Conservation (phyloP, 2,329 filamentous ascomycete species). For the Cucurbitaria berberidis region DNA sequence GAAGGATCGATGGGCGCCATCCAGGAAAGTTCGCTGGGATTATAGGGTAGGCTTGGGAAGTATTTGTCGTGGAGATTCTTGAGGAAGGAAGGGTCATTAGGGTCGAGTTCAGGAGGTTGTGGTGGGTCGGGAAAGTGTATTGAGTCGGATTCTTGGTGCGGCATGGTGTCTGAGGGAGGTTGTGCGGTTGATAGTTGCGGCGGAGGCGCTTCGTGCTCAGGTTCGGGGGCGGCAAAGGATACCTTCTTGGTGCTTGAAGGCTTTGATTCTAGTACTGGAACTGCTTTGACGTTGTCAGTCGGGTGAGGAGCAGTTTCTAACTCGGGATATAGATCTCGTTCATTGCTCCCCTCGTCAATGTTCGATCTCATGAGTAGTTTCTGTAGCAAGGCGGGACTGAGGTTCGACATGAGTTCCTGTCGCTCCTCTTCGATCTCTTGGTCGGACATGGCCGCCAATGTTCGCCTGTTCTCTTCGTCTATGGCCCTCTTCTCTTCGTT, state of each 20-base stretch:
- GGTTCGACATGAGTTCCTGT: slow-evolving; percentile 76
- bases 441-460: slow-evolving; percentile 77
- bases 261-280: slow-evolving; percentile 17
- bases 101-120: slow-evolving; percentile 76
- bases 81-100: slow-evolving; percentile 82
- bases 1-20: slow-evolving; percentile 73
- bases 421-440: slow-evolving; percentile 82
- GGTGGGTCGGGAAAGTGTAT: slow-evolving; percentile 67
- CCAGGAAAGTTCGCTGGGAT: slow-evolving; percentile 88
- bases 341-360: slow-evolving; percentile 68
- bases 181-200: slow-evolving; percentile 34
- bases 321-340: slow-evolving; percentile 42
- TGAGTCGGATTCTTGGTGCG: slow-evolving; percentile 18
- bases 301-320: slow-evolving; percentile 5
- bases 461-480: slow-evolving; percentile 78
- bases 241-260: slow-evolving; percentile 39
- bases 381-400: slow-evolving; percentile 78
- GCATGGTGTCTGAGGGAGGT: slow-evolving; percentile 59
- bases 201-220: slow-evolving; percentile 9
- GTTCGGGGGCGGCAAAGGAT: slow-evolving; percentile 36
- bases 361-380: slow-evolving; percentile 77
- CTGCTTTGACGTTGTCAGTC: slow-evolving; percentile 18
- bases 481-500: slow-evolving; percentile 73
- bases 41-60: slow-evolving; percentile 85
- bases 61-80: slow-evolving; percentile 86